Conservation (phyloP, 108 stramenopile genomes). For the Conticribra weissflogii region DNA sequence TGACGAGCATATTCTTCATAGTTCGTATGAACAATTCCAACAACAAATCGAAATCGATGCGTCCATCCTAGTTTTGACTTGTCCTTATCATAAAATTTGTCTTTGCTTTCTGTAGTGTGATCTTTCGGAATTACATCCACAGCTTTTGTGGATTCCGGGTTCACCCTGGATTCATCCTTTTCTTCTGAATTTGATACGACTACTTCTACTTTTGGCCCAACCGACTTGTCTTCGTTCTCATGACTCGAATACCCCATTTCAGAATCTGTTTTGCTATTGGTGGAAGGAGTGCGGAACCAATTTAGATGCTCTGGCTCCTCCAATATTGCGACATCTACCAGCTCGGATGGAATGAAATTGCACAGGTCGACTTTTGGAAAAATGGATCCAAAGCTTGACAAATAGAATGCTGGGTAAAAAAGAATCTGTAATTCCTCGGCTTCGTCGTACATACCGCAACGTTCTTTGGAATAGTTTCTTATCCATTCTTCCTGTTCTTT, state of each 20-base stretch:
- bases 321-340: conserved; percentile 87
- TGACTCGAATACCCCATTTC: neutral
- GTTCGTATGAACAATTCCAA: conserved; percentile 94
- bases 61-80: conserved; percentile 78
- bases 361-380: conserved; percentile 85
- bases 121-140: conserved; percentile 4
- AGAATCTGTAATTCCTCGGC: conserved; percentile 54
- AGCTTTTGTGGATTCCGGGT: neutral
- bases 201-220: conserved; percentile 2
- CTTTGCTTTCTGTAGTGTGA: neutral
- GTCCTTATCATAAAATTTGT: neutral
- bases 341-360: conserved; percentile 69
- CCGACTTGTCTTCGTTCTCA: neutral
- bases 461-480: conserved; percentile 29
- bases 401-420: conserved; percentile 78
- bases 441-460: conserved; percentile 46
- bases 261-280: neutral
- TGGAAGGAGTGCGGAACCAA: conserved; percentile 73
- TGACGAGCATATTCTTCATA: conserved; percentile 88
- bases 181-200: neutral
- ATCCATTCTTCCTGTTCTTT: conserved; percentile 47
- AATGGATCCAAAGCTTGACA: conserved; percentile 75
- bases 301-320: conserved; percentile 97
- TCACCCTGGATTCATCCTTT: neutral
- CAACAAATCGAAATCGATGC: conserved; percentile 86